Conservation (phyloP, 805 yeast species). For the Candida insectorum region DNA sequence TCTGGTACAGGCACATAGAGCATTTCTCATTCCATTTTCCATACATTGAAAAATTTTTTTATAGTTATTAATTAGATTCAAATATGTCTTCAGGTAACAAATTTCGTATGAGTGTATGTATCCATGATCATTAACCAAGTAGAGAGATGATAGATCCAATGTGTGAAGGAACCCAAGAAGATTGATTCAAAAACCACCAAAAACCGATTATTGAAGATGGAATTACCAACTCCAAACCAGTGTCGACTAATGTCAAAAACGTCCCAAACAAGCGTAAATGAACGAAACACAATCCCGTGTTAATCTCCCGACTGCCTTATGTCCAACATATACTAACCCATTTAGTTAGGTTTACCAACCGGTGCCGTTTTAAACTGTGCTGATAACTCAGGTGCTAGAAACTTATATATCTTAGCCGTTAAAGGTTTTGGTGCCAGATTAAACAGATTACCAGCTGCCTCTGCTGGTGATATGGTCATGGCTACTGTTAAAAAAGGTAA, state of each 20-base stretch:
- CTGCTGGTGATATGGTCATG: constrained; percentile 99
- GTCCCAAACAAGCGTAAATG: no score
- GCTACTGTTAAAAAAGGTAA: constrained; percentile 99
- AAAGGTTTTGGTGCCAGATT: constrained; percentile 99
- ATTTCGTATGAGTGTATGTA: constrained; percentile 98
- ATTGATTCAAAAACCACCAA: no score
- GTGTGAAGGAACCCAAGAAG: no score
- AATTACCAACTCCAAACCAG: no score
- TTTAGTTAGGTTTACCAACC: constrained; percentile 95
- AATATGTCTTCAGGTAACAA: constrained; percentile 86
- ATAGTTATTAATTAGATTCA: constrained; percentile 5
- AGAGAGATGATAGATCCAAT: no score
- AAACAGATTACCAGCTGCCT: constrained; percentile 99
- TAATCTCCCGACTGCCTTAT: background rate
- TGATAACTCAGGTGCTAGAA: constrained; percentile 99
- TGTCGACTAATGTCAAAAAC: no score
- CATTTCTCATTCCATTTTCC: background rate
- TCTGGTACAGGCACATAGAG: constrained; percentile 1
- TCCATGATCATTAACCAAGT: no score
- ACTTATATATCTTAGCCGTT: constrained; percentile 97
- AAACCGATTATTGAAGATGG: no score
- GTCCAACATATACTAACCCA: constrained; percentile 22
- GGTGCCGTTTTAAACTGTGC: constrained; percentile 99
- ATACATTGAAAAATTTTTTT: constrained; percentile 3
- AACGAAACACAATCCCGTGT: no score